Percentiles rank a stretch among this genome's conserved stretches.
phyloP scores from a whole-genome alignment of 352 stramenopile species.

The Pythium insidiosum region DNA sequence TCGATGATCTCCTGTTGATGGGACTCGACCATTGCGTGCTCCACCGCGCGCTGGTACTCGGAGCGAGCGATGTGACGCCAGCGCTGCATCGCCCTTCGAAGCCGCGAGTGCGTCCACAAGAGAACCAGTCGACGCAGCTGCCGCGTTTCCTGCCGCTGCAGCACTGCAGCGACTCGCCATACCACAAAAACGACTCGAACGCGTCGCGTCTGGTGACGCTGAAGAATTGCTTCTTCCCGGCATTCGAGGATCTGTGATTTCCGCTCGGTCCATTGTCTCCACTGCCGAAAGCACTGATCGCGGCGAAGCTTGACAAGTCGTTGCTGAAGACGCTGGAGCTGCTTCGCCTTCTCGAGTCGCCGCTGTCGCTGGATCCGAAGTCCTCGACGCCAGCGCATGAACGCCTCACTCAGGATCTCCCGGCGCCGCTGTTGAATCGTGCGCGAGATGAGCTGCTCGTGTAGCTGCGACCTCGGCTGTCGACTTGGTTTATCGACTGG shows the following conservation, averaged over 20 bases:
- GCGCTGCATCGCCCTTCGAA: too few relatives aligned
- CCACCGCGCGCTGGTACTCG: too few relatives aligned
- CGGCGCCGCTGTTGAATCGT: constrained; percentile 30
- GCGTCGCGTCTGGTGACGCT: constrained; percentile 12
- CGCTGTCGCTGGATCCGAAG: constrained; percentile 42
- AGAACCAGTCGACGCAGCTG: not conserved
- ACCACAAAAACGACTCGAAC: constrained; percentile 18
- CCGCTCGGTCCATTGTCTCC: constrained; percentile 16
- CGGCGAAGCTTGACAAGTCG: constrained; percentile 21
- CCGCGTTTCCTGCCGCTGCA: not conserved
- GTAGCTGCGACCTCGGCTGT: too few relatives aligned
- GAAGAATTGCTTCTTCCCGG: constrained; percentile 32
- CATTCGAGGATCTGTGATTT: constrained; percentile 8
- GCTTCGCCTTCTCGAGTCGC: constrained; percentile 20
- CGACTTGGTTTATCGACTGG: too few relatives aligned
- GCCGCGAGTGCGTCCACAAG: not conserved
- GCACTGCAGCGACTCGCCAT: constrained; percentile 6
- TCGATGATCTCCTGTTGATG: too few relatives aligned
- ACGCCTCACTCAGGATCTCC: constrained; percentile 26
- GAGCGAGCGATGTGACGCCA: too few relatives aligned
- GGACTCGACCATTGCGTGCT: too few relatives aligned
- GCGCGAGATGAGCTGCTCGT: constrained; percentile 57
- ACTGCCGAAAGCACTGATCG: constrained; percentile 27
- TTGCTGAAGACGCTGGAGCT: constrained; percentile 12
- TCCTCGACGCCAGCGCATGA: constrained; percentile 44